These are phyloP conservation scores for Tulasnella sp. DNA, from an alignment of 768 basidiomycete genomes.

Conservation along the genomic window DNA sequence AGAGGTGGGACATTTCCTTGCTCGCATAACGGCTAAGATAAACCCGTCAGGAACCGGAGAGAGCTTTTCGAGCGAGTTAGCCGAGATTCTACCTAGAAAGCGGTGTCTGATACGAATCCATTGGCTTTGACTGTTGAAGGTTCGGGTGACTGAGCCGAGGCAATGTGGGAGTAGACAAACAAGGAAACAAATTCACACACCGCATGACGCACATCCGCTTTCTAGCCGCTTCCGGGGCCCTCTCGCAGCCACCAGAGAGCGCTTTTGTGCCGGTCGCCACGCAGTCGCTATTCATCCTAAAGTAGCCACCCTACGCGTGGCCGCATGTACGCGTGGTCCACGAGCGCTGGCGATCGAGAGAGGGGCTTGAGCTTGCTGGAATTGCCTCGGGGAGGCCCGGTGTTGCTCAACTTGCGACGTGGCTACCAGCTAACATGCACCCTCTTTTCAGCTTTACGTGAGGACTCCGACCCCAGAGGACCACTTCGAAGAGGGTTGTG, in stretches of 20 bases:
- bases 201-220: background rate
- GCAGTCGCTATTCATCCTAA: background rate
- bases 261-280: background rate
- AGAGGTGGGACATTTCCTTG: conserved; percentile 96
- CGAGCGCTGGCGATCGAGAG: background rate
- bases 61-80: conserved; percentile 14
- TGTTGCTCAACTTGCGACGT: background rate
- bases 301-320: background rate
- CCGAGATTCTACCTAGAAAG: conserved; percentile 57
- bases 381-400: background rate
- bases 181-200: background rate
- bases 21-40: conserved; percentile 87
- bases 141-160: conserved; percentile 1
- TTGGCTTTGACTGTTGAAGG: conserved; percentile 8
- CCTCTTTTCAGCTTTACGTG: background rate
- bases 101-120: conserved; percentile 71
- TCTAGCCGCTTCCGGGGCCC: background rate
- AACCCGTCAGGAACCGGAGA: background rate
- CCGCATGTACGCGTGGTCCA: background rate
- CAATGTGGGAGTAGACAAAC: background rate
- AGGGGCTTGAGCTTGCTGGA: background rate
- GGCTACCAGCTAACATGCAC: background rate
- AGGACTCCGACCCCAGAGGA: background rate
- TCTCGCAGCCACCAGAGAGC: background rate
- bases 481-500: background rate